phyloP scores from a whole-genome alignment of 1,284 basidiomycete genomes.

The Cutaneotrichosporon sp. region DNA sequence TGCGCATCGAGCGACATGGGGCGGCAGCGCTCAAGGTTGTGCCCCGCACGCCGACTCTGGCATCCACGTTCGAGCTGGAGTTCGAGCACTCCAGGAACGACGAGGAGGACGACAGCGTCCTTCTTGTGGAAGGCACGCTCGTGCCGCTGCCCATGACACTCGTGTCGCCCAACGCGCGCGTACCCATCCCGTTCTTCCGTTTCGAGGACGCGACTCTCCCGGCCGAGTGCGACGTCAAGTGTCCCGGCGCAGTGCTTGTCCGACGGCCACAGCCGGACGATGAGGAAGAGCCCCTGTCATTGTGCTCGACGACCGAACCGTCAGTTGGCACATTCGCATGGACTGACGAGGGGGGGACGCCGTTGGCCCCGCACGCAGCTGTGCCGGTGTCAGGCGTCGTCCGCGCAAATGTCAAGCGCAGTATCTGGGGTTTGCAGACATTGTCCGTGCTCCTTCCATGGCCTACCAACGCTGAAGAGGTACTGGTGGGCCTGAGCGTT shows the following conservation, averaged over 20 bases:
- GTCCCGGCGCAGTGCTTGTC: slow-evolving; percentile 10
- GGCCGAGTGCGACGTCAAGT: slow-evolving; percentile 9
- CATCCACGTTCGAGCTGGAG: slow-evolving; percentile 31
- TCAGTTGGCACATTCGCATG: slow-evolving; percentile 28
- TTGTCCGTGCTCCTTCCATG: slow-evolving; percentile 30
- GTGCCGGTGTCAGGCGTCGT: slow-evolving; percentile 30
- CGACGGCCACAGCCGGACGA: background rate
- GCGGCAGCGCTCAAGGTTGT: slow-evolving; percentile 11
- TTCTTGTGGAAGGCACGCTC: slow-evolving; percentile 30
- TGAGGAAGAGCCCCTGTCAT: background rate
- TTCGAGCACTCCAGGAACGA: slow-evolving; percentile 18
- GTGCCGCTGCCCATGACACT: slow-evolving; percentile 31
- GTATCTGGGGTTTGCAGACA: slow-evolving; percentile 31
- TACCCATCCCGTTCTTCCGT: slow-evolving; percentile 35
- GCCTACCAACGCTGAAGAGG: slow-evolving; percentile 29
- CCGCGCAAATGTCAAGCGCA: slow-evolving; percentile 25
- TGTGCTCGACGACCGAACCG: slow-evolving; percentile 12
- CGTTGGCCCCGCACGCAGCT: slow-evolving; percentile 5
- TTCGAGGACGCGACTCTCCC: slow-evolving; percentile 23
- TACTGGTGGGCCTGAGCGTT: slow-evolving; percentile 2
- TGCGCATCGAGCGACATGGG: slow-evolving; percentile 11
- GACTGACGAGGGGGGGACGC: slow-evolving; percentile 22
- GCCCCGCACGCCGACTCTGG: slow-evolving; percentile 17
- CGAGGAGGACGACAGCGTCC: slow-evolving; percentile 20
- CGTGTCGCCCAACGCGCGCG: slow-evolving; percentile 28